Evolutionary conservation across 371 early-diverging fungal species (phyloP), one percentile per base, ranked within the genome.

Genomic region (Mortierella sp.): DNA sequence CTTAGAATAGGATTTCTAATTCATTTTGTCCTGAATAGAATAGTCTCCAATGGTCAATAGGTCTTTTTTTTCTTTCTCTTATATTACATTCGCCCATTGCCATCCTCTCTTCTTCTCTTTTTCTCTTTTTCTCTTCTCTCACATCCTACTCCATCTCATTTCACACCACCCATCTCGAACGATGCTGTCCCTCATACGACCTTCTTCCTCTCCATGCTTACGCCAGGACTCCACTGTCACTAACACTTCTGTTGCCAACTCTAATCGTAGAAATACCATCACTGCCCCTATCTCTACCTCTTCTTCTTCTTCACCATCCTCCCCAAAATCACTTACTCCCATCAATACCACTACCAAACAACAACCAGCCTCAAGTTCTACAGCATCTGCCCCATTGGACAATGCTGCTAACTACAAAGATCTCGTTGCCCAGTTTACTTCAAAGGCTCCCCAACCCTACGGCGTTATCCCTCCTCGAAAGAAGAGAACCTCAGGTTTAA

Each of bases 371-470:
- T 43, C 62, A 51, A 67, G 64, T 43, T 53, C 69, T 22, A 29
- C 62, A 15, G 0, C 70, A 2, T 40, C 71, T 9, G 55, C 56
- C 23, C 72, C 64, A 45, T 35, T 75, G 29, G 62, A 70, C 47
- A 70, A 57, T 26, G 37, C 89, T n/a, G 19, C 66, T 23, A 65
- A 60, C 56, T 90, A 88, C 69, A 84, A 83, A 73, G 90, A 88
- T 31, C 79, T 88, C 26, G 86, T 90, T 47, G 86, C 86, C 64
- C 89, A 89, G 64, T 73, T 87, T 35, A 84, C 86, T 3, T 85
- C 88, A 45, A 84, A 86, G 49, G 86, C 86, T 2, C 87, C 88
- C 9, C 84, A 89, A 64, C 89, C 89, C 1, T 88, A 89, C 66
- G 89, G 88, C 17, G 84, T 85, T 22, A 88, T 88, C 67, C 88